These are phyloP conservation scores for Chlorella variabilis DNA, from an alignment of 163 green algal genomes.

Conservation along the genomic window DNA sequence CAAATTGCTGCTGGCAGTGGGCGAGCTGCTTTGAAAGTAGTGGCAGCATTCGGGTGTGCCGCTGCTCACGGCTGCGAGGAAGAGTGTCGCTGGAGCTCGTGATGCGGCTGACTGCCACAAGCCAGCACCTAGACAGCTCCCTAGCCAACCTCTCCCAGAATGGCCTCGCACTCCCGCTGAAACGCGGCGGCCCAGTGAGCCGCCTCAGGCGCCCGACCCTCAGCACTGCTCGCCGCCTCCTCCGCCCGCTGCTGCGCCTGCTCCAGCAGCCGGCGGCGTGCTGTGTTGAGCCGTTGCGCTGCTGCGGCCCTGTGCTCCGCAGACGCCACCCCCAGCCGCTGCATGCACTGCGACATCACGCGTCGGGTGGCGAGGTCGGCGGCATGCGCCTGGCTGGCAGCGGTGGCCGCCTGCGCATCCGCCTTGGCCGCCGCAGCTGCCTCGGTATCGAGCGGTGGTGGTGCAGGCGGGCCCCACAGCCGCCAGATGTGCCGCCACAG, in stretches of 20 bases:
- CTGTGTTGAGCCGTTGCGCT: constrained; percentile 20
- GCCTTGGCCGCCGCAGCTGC: not conserved
- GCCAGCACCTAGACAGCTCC: too few species aligned
- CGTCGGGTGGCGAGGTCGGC: constrained; percentile 12
- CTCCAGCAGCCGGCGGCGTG: not conserved
- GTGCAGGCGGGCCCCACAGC: constrained; percentile 2
- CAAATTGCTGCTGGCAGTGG: too few species aligned
- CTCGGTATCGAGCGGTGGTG: not conserved
- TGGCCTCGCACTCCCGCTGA: not conserved
- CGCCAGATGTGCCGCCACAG: constrained; percentile 16
- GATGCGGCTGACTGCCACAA: too few species aligned
- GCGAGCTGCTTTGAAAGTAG: too few species aligned
- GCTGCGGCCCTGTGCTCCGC: not conserved
- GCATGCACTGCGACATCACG: constrained; percentile 5
- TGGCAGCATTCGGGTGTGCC: too few species aligned
- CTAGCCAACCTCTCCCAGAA: too few species aligned
- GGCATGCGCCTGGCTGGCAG: constrained; percentile 16
- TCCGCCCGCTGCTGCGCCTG: not conserved
- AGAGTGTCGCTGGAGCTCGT: too few species aligned
- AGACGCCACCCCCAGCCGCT: not conserved
- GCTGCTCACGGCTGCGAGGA: too few species aligned
- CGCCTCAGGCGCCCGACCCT: not conserved
- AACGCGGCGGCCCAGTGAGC: not conserved
- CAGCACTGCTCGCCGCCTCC: not conserved
- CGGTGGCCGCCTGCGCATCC: constrained; percentile 8